Evolutionary conservation across 2,329 filamentous ascomycete genomes (phyloP), one percentile per base, ranked within the genome.

Genomic region (Rachicladosporium sp.): DNA sequence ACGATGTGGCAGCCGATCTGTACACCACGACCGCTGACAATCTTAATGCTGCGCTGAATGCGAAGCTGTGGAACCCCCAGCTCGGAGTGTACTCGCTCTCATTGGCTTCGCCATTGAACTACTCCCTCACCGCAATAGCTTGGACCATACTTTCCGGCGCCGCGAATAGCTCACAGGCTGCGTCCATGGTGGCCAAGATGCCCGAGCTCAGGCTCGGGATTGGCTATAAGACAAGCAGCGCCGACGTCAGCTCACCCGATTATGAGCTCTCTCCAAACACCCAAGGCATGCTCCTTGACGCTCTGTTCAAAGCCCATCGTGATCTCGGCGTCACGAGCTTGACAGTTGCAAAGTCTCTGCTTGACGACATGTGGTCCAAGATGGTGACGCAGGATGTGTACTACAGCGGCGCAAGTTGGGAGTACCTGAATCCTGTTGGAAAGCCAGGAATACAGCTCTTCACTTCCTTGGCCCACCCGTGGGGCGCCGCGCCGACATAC

Each of bases 401-500:
- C 41, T 52, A 52, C 15, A 61, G 58, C 2, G 66, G 65, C 4
- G 55, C 64, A 6, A 59, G 56, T 11, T 70, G 67, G 65, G 66
- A 70, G 43, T 69, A 69, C 33, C 51, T 67, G 1, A 54, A 58
- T 31, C 54, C 58, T 0, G 52, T 61, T 19, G 58, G 59, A 2
- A 50, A 51, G 1, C 66, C 67, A 0, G 66, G 64, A 0, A 51
- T 69, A 1, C 56, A 56, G 8, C 43, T 63, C 0, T 69, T 59
- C 46, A 70, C 67, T 1, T 64, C 59, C 32, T 48, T 66, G 1
- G 51, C 55, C 1, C 66, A 69, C 43, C 64, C 65, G 0, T 69
- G 65, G 66, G 61, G 64, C 27, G 63, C 58, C 1, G 65, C 64
- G 4, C 60, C 65, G 2, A 68, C 65, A 6, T 69, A 68, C 34